Evolutionary conservation across 1,284 basidiomycete species (phyloP).

Genomic region (Trichosporon sp.): DNA sequence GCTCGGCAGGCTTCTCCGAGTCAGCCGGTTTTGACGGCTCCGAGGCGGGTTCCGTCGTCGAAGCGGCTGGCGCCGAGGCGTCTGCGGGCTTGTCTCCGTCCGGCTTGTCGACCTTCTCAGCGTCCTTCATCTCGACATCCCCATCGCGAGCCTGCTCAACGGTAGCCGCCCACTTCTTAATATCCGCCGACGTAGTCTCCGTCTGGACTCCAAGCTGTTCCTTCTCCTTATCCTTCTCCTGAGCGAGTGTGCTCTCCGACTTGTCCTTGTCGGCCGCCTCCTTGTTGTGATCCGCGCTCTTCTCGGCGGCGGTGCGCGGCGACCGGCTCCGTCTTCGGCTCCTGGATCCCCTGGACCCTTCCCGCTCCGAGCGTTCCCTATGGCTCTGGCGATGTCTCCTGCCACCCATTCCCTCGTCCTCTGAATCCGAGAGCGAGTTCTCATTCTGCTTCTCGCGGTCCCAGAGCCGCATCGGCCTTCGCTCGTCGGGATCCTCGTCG

Average conservation of each 20-base stretch:
- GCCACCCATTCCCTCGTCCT: slow-evolving; percentile 51
- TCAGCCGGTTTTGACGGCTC: background rate
- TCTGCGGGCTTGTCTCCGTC: background rate
- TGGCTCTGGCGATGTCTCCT: slow-evolving; percentile 43
- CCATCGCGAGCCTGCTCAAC: slow-evolving; percentile 7
- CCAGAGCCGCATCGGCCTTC: slow-evolving; percentile 55
- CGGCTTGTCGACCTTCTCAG: background rate
- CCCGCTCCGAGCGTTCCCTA: slow-evolving; percentile 19
- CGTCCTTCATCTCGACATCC: background rate
- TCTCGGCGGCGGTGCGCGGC: background rate
- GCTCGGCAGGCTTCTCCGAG: background rate
- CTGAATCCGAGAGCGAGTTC: slow-evolving; percentile 50
- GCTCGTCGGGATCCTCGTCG: slow-evolving; percentile 64
- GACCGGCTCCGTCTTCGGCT: slow-evolving; percentile 14
- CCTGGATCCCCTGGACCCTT: slow-evolving; percentile 5
- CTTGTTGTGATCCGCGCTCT: background rate
- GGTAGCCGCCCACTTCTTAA: slow-evolving; percentile 18
- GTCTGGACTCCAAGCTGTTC: background rate
- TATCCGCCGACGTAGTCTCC: slow-evolving; percentile 9
- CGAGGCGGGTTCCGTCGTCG: background rate
- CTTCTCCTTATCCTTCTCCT: background rate
- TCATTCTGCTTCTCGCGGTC: slow-evolving; percentile 45
- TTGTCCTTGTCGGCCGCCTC: slow-evolving; percentile 5
- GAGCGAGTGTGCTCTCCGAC: background rate
- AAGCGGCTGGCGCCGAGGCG: background rate